Conservation (phyloP, 768 basidiomycete species). For the Leucocoprinus sp. region DNA sequence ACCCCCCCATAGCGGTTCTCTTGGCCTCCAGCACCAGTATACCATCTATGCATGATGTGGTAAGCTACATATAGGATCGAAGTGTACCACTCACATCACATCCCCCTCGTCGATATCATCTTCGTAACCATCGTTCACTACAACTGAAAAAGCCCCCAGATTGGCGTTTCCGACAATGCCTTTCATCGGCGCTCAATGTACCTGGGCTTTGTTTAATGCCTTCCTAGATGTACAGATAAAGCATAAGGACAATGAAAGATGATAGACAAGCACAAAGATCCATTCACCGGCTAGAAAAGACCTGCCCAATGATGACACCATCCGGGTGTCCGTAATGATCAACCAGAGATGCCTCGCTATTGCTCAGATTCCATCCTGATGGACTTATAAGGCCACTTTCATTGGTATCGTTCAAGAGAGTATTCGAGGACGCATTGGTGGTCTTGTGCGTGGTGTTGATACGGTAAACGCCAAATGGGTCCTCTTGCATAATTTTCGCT, state of each 20-base stretch:
- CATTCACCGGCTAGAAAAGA: conserved; percentile 7
- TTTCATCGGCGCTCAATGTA: conserved; percentile 23
- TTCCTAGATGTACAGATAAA: conserved; percentile 19
- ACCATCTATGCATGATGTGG: conserved; percentile 19
- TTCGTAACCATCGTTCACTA: conserved; percentile 31
- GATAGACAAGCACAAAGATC: background rate
- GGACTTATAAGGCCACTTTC: background rate
- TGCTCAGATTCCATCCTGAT: background rate
- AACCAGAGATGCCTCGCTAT: conserved; percentile 1
- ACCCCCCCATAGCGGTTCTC: background rate
- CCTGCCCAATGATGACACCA: background rate
- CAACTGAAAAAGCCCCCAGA: conserved; percentile 33
- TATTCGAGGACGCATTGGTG: background rate
- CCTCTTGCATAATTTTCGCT: conserved; percentile 6
- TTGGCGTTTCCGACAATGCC: conserved; percentile 26
- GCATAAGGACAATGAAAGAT: too few species aligned
- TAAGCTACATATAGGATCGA: background rate
- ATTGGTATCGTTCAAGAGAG: background rate
- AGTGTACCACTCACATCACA: conserved; percentile 24
- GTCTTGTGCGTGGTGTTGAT: too few species aligned
- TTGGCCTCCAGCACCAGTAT: conserved; percentile 32
- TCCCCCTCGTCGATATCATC: conserved; percentile 35
- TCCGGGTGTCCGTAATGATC: conserved; percentile 11
- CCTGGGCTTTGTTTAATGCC: conserved; percentile 17
- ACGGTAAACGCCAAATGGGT: conserved; percentile 5